These are phyloP conservation scores for Agapanthus africanus DNA, from an alignment of 106 monocot genomes.

Conservation along the genomic window DNA sequence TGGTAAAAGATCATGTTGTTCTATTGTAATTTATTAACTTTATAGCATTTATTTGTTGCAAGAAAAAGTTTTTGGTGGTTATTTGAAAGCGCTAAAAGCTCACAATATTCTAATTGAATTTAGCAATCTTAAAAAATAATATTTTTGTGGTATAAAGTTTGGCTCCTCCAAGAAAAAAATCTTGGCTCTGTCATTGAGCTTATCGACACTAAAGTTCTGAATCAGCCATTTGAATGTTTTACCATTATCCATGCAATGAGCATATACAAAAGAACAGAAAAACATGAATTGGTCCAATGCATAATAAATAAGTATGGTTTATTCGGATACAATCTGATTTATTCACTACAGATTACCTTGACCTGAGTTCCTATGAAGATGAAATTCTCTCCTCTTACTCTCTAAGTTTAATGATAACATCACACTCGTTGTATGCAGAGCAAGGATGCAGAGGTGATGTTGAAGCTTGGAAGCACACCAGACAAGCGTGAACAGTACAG, in stretches of 20 bases:
- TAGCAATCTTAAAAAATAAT: no score
- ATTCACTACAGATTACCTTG: neutral
- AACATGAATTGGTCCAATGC: neutral
- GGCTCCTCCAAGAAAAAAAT: no score
- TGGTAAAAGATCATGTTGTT: no score
- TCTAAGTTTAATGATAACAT: neutral
- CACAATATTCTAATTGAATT: no score
- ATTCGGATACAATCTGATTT: neutral
- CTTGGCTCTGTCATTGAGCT: no score
- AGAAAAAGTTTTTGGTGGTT: no score
- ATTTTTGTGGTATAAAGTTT: no score
- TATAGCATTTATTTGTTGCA: no score
- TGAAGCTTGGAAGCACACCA: constrained; percentile 92
- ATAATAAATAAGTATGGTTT: neutral
- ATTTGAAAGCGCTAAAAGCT: no score
- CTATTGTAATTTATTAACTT: no score
- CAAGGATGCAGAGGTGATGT: constrained; percentile 96
- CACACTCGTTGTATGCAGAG: constrained; percentile 40
- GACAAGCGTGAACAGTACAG: constrained; percentile 93
- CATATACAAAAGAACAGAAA: neutral
- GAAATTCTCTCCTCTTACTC: neutral
- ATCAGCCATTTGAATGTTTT: neutral
- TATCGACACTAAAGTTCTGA: neutral
- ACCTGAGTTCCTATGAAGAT: neutral
- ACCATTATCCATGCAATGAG: neutral